Evolutionary conservation across 2,329 filamentous ascomycete species (phyloP), one percentile per base, ranked within the genome.

Genomic region (Alternaria triticimaculans): DNA sequence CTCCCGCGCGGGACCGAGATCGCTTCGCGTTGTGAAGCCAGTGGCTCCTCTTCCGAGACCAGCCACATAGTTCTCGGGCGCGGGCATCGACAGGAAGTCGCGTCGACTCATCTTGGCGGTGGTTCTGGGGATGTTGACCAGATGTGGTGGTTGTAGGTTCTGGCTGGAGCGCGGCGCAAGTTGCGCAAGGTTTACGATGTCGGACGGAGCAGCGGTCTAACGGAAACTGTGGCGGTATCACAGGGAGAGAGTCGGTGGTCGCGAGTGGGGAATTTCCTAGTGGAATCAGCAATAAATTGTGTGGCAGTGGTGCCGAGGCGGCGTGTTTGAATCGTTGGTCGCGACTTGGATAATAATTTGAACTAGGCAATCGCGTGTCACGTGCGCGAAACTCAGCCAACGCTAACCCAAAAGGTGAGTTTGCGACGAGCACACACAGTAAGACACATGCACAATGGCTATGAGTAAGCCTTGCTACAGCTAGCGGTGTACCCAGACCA

Each of bases 41-140:
- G 96, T 99, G 21, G 96, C 96, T 83, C 96, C 96, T 86, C 96
- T 92, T 82, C 96, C 96, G 67, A 99, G 90, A 87, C 96, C 96
- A 68, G 96, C 96, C 68, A 99, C 95, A 72, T 87, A 87, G 79
- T 87, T 87, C 73, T 86, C 85, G 48, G 85, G 85, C 74, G 85
- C 85, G 57, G 91, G 90, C 81, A 97, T 94, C 82, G 87, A 94
- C 64, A 98, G 82, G 76, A 98, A 98, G 82, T 97, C 94, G 84
- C 93, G 91, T 74, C 87, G 86, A 61, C 87, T 86, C 88, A 90
- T 90, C 6, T 64, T 78, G 72, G 60, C 64, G 69, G 71, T 68
- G 26, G 33, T 57, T 20, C 5, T 43, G 45, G 6, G 44, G 44
- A 4, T 41, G 8, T 51, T 41, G 44, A 44, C 33, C 14, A 33